Evolutionary conservation across 202 grass and related monocot genomes (phyloP).

Genomic region (Panicum virgatum): DNA sequence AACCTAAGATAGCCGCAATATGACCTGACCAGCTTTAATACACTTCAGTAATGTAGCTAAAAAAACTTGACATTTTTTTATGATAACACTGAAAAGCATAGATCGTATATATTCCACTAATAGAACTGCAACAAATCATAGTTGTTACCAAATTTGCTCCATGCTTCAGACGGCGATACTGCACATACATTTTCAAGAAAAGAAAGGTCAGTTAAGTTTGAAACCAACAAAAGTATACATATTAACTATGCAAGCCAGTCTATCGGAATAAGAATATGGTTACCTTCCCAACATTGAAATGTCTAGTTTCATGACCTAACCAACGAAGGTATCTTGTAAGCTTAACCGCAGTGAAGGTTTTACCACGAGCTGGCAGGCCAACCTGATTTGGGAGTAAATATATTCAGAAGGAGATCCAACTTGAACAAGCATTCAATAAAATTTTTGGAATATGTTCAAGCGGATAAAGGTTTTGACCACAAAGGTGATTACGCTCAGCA

Average conservation of each 20-base stretch:
- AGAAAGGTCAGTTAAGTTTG: slow-evolving; percentile 40
- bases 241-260: slow-evolving; percentile 14
- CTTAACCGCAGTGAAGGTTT: slow-evolving; percentile 97
- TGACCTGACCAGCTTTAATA: not conserved
- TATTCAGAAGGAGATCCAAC: slow-evolving; percentile 36
- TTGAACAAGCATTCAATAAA: slow-evolving; percentile 27
- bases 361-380: slow-evolving; percentile 94
- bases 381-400: slow-evolving; percentile 59
- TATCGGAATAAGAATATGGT: slow-evolving; percentile 32
- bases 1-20: slow-evolving; percentile 18
- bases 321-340: slow-evolving; percentile 98
- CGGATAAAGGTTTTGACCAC: not conserved
- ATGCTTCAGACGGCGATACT: slow-evolving; percentile 98
- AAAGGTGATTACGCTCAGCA: not conserved
- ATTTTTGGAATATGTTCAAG: slow-evolving; percentile 17
- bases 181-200: slow-evolving; percentile 47
- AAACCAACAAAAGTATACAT: slow-evolving; percentile 35
- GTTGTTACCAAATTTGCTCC: slow-evolving; percentile 85
- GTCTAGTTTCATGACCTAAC: slow-evolving; percentile 97
- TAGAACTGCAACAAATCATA: slow-evolving; percentile 39
- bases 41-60: slow-evolving; percentile 1
- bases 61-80: slow-evolving; percentile 23
- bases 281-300: slow-evolving; percentile 99
- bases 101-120: slow-evolving; percentile 29
- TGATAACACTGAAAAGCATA: slow-evolving; percentile 10